These are phyloP conservation scores for Claviceps cyperi DNA, from an alignment of 2,329 filamentous ascomycete species.

Conservation along the genomic window DNA sequence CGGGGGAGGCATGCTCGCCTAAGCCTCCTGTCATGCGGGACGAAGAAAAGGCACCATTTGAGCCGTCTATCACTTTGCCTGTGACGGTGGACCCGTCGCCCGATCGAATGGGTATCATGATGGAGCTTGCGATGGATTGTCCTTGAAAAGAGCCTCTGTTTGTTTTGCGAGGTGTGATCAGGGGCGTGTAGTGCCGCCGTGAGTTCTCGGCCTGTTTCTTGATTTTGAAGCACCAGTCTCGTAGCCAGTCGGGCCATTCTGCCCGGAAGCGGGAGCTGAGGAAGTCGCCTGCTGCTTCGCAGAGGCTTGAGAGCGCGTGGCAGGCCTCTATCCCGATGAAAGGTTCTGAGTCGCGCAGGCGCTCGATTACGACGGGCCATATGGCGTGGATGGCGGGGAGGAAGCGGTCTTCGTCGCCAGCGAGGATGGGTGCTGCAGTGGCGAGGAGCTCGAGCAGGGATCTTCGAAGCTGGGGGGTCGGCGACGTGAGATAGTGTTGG, in stretches of 20 bases:
- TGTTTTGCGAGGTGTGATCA: not conserved
- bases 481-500: conserved; percentile 80
- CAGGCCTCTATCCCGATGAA: conserved; percentile 59
- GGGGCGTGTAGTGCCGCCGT: conserved; percentile 4
- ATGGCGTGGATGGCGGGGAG: conserved; percentile 79
- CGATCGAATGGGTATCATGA: conserved; percentile 20
- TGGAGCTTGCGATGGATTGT: conserved; percentile 2
- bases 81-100: conserved; percentile 11
- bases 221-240: conserved; percentile 30
- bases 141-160: not conserved
- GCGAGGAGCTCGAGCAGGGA: conserved; percentile 65
- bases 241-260: conserved; percentile 49
- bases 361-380: conserved; percentile 69
- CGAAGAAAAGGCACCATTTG: not conserved
- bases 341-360: conserved; percentile 50
- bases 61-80: not conserved
- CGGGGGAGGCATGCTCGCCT: conserved; percentile 45
- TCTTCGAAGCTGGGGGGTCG: conserved; percentile 62
- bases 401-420: conserved; percentile 66
- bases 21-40: conserved; percentile 23
- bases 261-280: conserved; percentile 59
- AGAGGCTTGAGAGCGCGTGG: conserved; percentile 53
- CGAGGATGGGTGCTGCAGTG: conserved; percentile 57
- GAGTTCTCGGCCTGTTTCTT: conserved; percentile 24
- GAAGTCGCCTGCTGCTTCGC: conserved; percentile 64